phyloP scores from a whole-genome alignment of 1,139 yeast species.

The Geotrichum fermentans region DNA sequence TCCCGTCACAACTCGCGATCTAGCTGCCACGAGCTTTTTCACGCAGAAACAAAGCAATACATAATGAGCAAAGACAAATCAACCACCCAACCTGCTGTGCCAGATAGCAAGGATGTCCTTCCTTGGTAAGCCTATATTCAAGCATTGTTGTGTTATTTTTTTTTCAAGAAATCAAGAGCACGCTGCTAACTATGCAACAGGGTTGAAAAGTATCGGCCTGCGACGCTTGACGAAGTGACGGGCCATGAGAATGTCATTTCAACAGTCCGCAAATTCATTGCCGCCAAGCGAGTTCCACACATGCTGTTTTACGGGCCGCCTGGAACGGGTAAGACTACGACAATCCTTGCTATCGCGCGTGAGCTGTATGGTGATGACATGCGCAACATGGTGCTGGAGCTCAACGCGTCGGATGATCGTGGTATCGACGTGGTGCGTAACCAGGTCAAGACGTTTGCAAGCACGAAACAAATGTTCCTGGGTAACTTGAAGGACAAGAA shows the following conservation, averaged over 20 bases:
- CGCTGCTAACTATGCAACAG: constrained; percentile 31
- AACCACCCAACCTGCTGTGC: neutral
- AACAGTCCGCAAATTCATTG: constrained; percentile 77
- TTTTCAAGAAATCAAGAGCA: neutral
- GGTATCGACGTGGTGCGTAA: constrained; percentile 84
- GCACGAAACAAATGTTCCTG: constrained; percentile 82
- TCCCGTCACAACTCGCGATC: no score
- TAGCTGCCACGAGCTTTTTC: no score
- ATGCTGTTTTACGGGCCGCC: constrained; percentile 94
- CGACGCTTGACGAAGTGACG: constrained; percentile 72
- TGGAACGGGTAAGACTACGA: constrained; percentile 95
- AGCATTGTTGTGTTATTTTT: neutral
- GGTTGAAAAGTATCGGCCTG: constrained; percentile 97
- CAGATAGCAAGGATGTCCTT: neutral
- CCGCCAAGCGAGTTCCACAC: constrained; percentile 82
- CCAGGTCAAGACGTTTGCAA: constrained; percentile 78
- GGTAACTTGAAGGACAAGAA: neutral
- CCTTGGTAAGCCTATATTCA: constrained; percentile 1
- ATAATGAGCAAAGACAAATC: neutral
- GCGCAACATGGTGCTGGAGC: constrained; percentile 83
- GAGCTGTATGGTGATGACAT: constrained; percentile 83
- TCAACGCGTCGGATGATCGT: constrained; percentile 82
- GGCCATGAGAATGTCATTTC: constrained; percentile 86
- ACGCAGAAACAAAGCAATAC: no score
- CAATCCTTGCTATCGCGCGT: constrained; percentile 82